Evolutionary conservation across 2,329 filamentous ascomycete species (phyloP).

Genomic region (Gnomoniopsis sp.): DNA sequence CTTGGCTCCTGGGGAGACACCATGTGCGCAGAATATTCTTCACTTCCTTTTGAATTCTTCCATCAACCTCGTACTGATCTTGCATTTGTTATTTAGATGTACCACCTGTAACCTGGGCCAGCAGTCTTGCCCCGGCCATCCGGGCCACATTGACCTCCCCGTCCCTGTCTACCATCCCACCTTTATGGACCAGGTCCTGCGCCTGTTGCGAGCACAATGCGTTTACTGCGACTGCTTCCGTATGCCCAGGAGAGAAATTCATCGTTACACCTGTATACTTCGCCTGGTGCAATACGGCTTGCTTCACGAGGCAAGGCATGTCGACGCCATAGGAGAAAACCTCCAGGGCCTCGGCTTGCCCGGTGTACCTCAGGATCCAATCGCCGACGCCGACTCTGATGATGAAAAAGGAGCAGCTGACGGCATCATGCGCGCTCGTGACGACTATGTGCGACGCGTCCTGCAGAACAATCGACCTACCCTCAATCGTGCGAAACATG

Average conservation of each 20-base stretch:
- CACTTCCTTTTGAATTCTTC: background rate
- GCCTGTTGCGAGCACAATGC: slow-evolving; percentile 82
- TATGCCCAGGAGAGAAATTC: slow-evolving; percentile 71
- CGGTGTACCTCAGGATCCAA: slow-evolving; percentile 40
- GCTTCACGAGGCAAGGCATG: slow-evolving; percentile 61
- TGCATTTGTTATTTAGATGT: slow-evolving; percentile 55
- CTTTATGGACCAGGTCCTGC: slow-evolving; percentile 88
- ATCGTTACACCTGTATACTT: slow-evolving; percentile 79
- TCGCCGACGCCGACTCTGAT: slow-evolving; percentile 59
- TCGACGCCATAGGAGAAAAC: slow-evolving; percentile 51
- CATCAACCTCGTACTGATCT: background rate
- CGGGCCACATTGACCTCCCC: slow-evolving; percentile 91
- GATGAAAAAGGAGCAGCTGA: slow-evolving; percentile 49
- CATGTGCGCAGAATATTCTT: slow-evolving; percentile 52
- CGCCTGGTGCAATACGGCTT: slow-evolving; percentile 82
- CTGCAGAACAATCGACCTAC: slow-evolving; percentile 58
- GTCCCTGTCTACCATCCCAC: slow-evolving; percentile 94
- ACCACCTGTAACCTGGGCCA: slow-evolving; percentile 86
- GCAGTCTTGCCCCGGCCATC: slow-evolving; percentile 83
- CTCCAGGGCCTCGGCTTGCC: slow-evolving; percentile 40
- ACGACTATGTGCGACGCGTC: slow-evolving; percentile 68
- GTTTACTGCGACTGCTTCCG: slow-evolving; percentile 87
- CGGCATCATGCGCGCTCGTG: slow-evolving; percentile 48
- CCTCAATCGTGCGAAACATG: slow-evolving; percentile 67
- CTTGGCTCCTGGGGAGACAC: slow-evolving; percentile 86